Conservation (phyloP, 2,329 filamentous ascomycete genomes). For the Emergomyces orientalis region DNA sequence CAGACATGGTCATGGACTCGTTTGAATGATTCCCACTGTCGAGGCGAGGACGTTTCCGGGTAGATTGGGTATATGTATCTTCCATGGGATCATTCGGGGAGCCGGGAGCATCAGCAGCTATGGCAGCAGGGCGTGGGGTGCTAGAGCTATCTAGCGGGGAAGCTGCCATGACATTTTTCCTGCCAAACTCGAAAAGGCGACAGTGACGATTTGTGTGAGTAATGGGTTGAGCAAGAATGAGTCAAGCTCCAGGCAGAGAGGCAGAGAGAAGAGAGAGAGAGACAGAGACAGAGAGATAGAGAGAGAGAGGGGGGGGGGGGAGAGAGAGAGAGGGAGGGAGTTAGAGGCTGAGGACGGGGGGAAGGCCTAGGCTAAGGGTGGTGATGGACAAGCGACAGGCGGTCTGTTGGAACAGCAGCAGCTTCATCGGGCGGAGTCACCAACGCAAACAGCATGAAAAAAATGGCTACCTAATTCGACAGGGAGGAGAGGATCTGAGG, state of each 20-base stretch:
- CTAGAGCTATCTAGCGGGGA: conserved; percentile 39
- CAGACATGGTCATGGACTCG: conserved; percentile 29
- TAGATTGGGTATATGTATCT: conserved; percentile 30
- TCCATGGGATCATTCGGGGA: conserved; percentile 31
- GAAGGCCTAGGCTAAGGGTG: neutral
- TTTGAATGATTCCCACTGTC: conserved; percentile 35
- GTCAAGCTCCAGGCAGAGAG: conserved; percentile 4
- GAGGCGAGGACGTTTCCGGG: conserved; percentile 41
- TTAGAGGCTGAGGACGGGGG: neutral
- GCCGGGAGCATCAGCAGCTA: conserved; percentile 20
- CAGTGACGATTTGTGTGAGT: neutral
- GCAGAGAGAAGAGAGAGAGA: neutral
- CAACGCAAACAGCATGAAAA: neutral
- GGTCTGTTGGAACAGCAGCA: neutral
- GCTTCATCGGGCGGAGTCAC: neutral
- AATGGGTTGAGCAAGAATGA: conserved; percentile 5
- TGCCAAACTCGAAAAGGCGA: conserved; percentile 5
- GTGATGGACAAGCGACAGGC: neutral
- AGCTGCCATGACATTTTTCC: conserved; percentile 39
- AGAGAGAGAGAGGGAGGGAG: neutral
- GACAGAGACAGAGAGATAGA: conserved; percentile 1
- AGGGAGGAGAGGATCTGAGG: neutral
- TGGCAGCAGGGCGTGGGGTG: conserved; percentile 30
- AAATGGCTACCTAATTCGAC: neutral
- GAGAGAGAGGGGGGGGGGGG: neutral